Conservation (phyloP, 2,329 filamentous ascomycete genomes). For the Leptographium wingfieldii region DNA sequence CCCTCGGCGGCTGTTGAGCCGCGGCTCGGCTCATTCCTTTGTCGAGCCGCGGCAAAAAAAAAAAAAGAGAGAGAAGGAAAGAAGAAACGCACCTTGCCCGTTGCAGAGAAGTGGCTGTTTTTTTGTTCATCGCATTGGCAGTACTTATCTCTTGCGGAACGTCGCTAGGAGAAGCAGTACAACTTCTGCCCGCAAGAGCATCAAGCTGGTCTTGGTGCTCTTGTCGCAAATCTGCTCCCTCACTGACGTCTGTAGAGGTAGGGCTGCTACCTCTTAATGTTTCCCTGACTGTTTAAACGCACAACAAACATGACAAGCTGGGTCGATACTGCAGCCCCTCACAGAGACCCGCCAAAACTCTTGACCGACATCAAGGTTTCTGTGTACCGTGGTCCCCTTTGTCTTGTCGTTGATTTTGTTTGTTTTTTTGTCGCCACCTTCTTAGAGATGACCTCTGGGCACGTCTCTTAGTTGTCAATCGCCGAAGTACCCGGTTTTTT, state of each 20-base stretch:
- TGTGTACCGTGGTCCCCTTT: not conserved
- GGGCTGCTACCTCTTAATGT: not conserved
- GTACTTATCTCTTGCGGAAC: not conserved
- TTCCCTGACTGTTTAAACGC: not conserved
- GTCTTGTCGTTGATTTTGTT: not conserved
- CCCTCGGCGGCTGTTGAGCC: not conserved
- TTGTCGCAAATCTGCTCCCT: not conserved
- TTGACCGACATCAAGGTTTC: not conserved
- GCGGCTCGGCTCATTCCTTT: slow-evolving; percentile 6
- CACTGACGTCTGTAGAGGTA: not conserved
- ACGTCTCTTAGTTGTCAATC: slow-evolving; percentile 4
- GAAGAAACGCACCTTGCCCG: not conserved
- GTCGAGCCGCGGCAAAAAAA: slow-evolving; percentile 2
- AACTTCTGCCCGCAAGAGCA: slow-evolving; percentile 1
- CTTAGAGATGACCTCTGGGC: not conserved
- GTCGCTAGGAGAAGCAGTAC: not conserved
- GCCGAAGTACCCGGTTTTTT: slow-evolving; percentile 1
- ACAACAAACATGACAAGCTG: slow-evolving; percentile 17
- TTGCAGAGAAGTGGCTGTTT: not conserved
- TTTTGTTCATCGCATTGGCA: not conserved
- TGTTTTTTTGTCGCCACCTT: not conserved
- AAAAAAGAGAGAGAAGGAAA: not conserved
- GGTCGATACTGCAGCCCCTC: slow-evolving; percentile 43
- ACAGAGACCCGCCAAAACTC: slow-evolving; percentile 11
- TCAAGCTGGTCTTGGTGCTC: slow-evolving; percentile 4